Evolutionary conservation across 257 asterid genomes (phyloP).

Genomic region (Striga asiatica): DNA sequence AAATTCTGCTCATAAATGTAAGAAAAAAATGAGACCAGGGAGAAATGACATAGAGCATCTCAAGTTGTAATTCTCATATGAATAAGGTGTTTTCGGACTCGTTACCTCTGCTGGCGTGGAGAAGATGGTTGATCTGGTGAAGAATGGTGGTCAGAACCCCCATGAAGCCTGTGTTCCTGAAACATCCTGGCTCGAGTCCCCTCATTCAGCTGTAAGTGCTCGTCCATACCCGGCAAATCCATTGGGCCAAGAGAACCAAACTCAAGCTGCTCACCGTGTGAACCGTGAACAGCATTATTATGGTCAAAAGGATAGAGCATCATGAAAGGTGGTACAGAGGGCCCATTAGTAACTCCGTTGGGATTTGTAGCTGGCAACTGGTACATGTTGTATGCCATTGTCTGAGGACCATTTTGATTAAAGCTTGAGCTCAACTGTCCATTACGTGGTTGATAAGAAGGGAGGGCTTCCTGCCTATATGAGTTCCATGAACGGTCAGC

Average conservation of each 20-base stretch:
- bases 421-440: constrained; percentile 50
- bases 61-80: too few species aligned
- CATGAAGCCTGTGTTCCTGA: constrained; percentile 45
- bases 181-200: constrained; percentile 38
- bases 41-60: too few species aligned
- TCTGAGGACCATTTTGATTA: constrained; percentile 42
- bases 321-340: constrained; percentile 47
- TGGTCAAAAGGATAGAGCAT: constrained; percentile 73
- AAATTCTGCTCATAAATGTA: too few species aligned
- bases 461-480: constrained; percentile 27
- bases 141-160: constrained; percentile 42
- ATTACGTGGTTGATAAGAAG: constrained; percentile 55
- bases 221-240: constrained; percentile 49
- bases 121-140: constrained; percentile 79
- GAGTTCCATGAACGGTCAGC: constrained; percentile 58
- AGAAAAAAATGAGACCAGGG: too few species aligned
- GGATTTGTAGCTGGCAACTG: constrained; percentile 41
- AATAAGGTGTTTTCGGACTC: too few species aligned
- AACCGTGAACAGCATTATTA: constrained; percentile 29
- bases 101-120: constrained; percentile 54
- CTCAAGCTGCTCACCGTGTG: constrained; percentile 71
- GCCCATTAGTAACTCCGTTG: constrained; percentile 54
- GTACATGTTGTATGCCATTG: constrained; percentile 45
- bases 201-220: constrained; percentile 33
- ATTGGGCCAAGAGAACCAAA: constrained; percentile 74